These are phyloP conservation scores for Jasminum sambac DNA, from an alignment of 257 asterid species.

Conservation along the genomic window DNA sequence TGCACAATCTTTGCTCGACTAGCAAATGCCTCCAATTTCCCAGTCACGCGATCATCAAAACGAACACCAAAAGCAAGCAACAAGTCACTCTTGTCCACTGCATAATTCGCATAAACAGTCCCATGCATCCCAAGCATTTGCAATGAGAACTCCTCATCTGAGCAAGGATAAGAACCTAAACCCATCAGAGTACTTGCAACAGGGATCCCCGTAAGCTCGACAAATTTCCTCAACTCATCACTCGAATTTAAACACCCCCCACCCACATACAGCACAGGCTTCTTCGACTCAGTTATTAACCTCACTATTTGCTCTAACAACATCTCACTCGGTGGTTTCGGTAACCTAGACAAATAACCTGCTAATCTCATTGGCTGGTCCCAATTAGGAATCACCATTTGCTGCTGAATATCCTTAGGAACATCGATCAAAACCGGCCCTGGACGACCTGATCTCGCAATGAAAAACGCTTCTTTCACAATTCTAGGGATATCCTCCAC, in stretches of 20 bases:
- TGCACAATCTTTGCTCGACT: slow-evolving; percentile 28
- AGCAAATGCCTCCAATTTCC: slow-evolving; percentile 24
- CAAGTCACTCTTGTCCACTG: slow-evolving; percentile 25
- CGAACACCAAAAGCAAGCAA: slow-evolving; percentile 28
- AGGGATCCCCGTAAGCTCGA: slow-evolving; percentile 28
- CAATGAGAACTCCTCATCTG: slow-evolving; percentile 26
- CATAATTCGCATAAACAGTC: slow-evolving; percentile 27
- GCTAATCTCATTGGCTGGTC: slow-evolving; percentile 20
- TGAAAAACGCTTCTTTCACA: slow-evolving; percentile 25
- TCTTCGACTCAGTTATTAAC: slow-evolving; percentile 16
- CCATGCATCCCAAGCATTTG: slow-evolving; percentile 35
- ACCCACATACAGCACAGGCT: slow-evolving; percentile 26
- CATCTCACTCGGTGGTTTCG: slow-evolving; percentile 19
- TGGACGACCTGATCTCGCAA: slow-evolving; percentile 27
- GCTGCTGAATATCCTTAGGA: slow-evolving; percentile 30
- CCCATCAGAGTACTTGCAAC: slow-evolving; percentile 27
- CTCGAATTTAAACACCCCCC: slow-evolving; percentile 30
- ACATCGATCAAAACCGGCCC: slow-evolving; percentile 32
- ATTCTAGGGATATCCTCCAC: slow-evolving; percentile 31
- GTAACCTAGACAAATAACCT: slow-evolving; percentile 24
- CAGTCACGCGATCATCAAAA: slow-evolving; percentile 24
- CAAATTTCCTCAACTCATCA: slow-evolving; percentile 22
- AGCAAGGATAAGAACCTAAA: slow-evolving; percentile 27
- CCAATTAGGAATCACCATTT: slow-evolving; percentile 27
- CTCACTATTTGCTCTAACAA: slow-evolving; percentile 18